Percentiles rank a stretch among this genome's conserved stretches.
Conservation (phyloP, 2,329 filamentous ascomycete genomes). For the Dactylonectria macrodidyma region DNA sequence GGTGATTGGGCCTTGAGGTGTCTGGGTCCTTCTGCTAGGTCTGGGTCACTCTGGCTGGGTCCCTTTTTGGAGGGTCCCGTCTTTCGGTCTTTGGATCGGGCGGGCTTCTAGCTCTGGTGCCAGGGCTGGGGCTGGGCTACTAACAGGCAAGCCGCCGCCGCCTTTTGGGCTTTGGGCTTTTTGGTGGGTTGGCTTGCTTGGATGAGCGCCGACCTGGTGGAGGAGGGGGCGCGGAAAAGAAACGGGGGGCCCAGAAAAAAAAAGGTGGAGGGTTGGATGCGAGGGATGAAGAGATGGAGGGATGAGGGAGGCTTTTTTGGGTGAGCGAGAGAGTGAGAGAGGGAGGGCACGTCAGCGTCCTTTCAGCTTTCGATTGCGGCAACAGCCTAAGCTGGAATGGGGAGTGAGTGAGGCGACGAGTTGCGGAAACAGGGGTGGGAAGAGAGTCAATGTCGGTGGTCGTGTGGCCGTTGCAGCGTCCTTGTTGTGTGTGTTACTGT, state of each 20-base stretch:
- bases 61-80: constrained; percentile 30
- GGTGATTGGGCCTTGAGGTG: constrained; percentile 38
- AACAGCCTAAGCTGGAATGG: constrained; percentile 14
- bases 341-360: constrained; percentile 34
- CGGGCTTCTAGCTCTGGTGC: constrained; percentile 28
- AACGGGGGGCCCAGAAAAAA: constrained; percentile 24
- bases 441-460: constrained; percentile 18
- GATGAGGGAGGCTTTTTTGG: constrained; percentile 31
- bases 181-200: constrained; percentile 14
- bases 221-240: constrained; percentile 29
- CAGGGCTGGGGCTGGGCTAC: constrained; percentile 34
- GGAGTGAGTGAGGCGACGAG: constrained; percentile 11
- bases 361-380: constrained; percentile 34
- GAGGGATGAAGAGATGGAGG: constrained; percentile 10
- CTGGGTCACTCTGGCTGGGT: not conserved
- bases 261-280: constrained; percentile 22
- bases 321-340: too few species aligned
- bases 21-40: constrained; percentile 14
- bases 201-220: constrained; percentile 21
- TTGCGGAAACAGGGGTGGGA: constrained; percentile 21
- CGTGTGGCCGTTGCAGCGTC: constrained; percentile 14
- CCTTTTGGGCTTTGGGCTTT: constrained; percentile 16
- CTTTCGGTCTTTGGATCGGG: constrained; percentile 24
- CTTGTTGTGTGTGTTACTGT: constrained; percentile 25
- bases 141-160: constrained; percentile 10